phyloP scores from a whole-genome alignment of 495 filamentous ascomycete genomes.

The Cudoniella acicularis region DNA sequence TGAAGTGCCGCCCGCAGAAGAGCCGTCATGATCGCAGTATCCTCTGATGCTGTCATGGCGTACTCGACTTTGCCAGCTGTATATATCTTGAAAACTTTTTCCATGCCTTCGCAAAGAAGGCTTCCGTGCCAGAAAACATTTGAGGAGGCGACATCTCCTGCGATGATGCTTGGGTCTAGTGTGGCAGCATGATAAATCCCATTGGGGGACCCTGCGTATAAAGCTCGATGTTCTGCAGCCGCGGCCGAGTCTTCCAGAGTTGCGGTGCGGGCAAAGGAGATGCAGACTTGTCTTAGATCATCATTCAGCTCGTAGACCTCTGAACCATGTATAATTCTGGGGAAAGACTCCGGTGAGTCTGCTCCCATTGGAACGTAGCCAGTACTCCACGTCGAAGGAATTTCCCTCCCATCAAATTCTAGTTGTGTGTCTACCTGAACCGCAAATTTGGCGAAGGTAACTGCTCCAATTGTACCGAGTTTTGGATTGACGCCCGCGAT shows the following conservation, averaged over 20 bases:
- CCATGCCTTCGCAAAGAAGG: constrained; percentile 56
- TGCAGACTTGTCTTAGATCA: constrained; percentile 53
- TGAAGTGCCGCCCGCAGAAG: constrained; percentile 51
- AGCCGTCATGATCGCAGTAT: constrained; percentile 64
- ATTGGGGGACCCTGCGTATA: too few relatives aligned
- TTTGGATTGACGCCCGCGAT: constrained; percentile 73
- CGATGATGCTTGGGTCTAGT: too few relatives aligned
- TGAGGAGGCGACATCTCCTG: too few relatives aligned
- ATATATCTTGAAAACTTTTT: constrained; percentile 54
- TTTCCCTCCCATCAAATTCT: constrained; percentile 69
- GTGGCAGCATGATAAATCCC: too few relatives aligned
- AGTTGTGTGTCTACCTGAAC: constrained; percentile 73
- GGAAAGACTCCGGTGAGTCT: constrained; percentile 53
- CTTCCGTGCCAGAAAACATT: constrained; percentile 65
- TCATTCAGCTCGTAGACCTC: constrained; percentile 74
- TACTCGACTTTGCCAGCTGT: constrained; percentile 66
- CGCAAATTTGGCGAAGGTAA: constrained; percentile 64
- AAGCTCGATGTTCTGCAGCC: constrained; percentile 54
- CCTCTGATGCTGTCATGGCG: constrained; percentile 67
- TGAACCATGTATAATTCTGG: constrained; percentile 63
- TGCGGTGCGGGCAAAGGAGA: constrained; percentile 50
- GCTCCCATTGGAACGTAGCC: constrained; percentile 64
- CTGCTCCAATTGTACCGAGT: constrained; percentile 55
- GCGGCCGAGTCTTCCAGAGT: constrained; percentile 50
- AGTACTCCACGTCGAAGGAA: constrained; percentile 59